Evolutionary conservation across 331 rosid species (phyloP).

Genomic region (Telfairia occidentalis): DNA sequence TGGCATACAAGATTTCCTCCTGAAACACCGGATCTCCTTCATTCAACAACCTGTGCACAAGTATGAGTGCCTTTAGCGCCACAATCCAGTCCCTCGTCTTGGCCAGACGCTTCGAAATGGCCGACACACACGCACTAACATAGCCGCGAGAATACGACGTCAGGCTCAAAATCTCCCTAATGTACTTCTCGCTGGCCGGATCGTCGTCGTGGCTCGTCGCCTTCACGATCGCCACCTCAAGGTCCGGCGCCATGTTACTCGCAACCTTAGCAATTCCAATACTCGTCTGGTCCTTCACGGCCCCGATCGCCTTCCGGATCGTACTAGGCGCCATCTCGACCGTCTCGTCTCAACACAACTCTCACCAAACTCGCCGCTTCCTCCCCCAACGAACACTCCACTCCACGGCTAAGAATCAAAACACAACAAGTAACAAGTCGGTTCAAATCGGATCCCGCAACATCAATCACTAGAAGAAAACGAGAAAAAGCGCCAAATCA

Average conservation of each 20-base stretch:
- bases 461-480: background rate
- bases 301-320: slow-evolving; percentile 86
- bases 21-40: slow-evolving; percentile 56
- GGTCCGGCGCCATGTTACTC: slow-evolving; percentile 70
- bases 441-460: background rate
- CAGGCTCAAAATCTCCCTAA: slow-evolving; percentile 43
- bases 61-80: slow-evolving; percentile 72
- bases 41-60: slow-evolving; percentile 55
- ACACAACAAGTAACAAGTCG: background rate
- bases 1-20: slow-evolving; percentile 16
- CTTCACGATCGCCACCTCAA: slow-evolving; percentile 74
- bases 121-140: slow-evolving; percentile 45
- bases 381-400: background rate
- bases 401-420: background rate
- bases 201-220: slow-evolving; percentile 74
- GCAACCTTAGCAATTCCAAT: slow-evolving; percentile 85
- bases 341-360: background rate
- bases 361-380: background rate
- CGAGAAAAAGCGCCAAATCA: background rate
- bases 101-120: slow-evolving; percentile 52
- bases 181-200: slow-evolving; percentile 65
- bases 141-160: slow-evolving; percentile 48
- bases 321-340: slow-evolving; percentile 61
- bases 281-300: slow-evolving; percentile 86
- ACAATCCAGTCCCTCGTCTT: slow-evolving; percentile 87